Evolutionary conservation across 768 basidiomycete genomes (phyloP), one percentile per base, ranked within the genome.

Genomic region (Trametes gibbosa): DNA sequence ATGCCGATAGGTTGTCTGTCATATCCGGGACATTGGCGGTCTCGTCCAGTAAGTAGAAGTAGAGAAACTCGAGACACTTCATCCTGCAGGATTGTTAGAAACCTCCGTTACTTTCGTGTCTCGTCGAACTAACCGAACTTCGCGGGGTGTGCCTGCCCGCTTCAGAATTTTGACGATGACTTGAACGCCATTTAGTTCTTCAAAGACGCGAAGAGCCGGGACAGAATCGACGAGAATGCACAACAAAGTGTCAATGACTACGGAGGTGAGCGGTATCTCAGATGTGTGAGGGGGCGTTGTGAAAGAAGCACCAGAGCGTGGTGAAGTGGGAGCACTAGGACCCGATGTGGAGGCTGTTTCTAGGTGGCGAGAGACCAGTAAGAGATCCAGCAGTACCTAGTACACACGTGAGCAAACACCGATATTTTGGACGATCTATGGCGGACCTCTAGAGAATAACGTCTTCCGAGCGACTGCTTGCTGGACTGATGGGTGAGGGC

Each of bases 41-140:
- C 69, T 97, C 95, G 59, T 95, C 95, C 45, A 96, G 78, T 7
- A 98, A 79, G 71, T 98, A 98, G 72, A 95, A 97, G 72, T 96
- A 96, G 16, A 98, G 75, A 66, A 97, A 95, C 69, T 97, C 95
- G 17, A 98, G 78, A 62, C 93, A 96, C 76, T 96, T 96, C 90
- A 97, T 96, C 66, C 95, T 66, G 35, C 9, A 16, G 19, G 21
- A 19, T 13, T 19, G 24, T 29, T 53, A 56, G 52, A 29, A 48
- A 39, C 40, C 46, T 32, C 10, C 29, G 10, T 5, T 4, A 32
- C 29, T 10, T 4, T 10, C 4, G 10, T 32, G 29, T 32, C 5
- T n/a, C 19, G 5, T 8, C 25, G 32, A 45, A 50, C 83, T 32
- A 58, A 95, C 95, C 92, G 77, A 57, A 95, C 90, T 75, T 92